Evolutionary conservation across 768 basidiomycete genomes (phyloP).

Genomic region (Epithele typhae): DNA sequence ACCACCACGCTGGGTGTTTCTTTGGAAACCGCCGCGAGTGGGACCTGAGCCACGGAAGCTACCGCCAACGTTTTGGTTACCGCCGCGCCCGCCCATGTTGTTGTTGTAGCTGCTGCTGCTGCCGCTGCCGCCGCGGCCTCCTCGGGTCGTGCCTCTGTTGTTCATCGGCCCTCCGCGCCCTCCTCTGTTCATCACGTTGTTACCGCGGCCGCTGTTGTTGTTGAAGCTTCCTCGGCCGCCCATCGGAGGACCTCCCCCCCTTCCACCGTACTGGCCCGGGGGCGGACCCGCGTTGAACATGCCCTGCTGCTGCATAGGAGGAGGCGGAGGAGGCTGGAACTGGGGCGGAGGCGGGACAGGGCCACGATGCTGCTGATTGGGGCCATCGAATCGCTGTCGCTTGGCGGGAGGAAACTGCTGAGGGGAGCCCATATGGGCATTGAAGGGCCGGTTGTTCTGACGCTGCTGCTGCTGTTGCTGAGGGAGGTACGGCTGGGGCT

Average conservation of each 20-base stretch:
- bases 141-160: constrained; percentile 26
- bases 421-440: constrained; percentile 58
- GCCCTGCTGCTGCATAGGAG: constrained; percentile 39
- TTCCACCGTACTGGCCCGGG: constrained; percentile 27
- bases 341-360: constrained; percentile 60
- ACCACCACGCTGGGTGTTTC: constrained; percentile 62
- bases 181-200: constrained; percentile 36
- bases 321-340: constrained; percentile 56
- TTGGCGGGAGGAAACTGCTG: constrained; percentile 91
- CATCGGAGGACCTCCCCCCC: constrained; percentile 38
- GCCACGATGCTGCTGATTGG: constrained; percentile 51
- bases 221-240: constrained; percentile 41
- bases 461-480: constrained; percentile 40
- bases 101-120: constrained; percentile 34
- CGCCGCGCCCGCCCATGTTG: constrained; percentile 40
- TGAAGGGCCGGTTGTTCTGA: constrained; percentile 32
- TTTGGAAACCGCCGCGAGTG: constrained; percentile 55
- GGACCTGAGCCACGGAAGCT: constrained; percentile 59
- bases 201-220: constrained; percentile 39
- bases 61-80: constrained; percentile 39
- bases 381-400: constrained; percentile 83
- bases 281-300: constrained; percentile 18
- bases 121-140: constrained; percentile 36
- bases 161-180: constrained; percentile 40
- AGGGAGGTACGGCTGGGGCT: constrained; percentile 28